Conservation (phyloP, 2,329 filamentous ascomycete genomes). For the Setomelanomma holmii region DNA sequence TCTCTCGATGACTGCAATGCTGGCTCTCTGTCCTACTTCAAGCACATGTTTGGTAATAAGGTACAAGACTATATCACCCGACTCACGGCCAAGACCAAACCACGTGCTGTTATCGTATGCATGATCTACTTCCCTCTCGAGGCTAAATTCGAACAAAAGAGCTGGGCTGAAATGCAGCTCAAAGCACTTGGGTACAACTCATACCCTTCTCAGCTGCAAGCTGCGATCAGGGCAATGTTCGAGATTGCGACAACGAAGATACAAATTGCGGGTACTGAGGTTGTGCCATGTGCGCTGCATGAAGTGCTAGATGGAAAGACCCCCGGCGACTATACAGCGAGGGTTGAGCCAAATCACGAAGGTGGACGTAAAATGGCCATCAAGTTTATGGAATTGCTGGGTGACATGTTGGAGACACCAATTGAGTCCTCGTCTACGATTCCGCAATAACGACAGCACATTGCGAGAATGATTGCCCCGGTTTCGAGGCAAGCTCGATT, state of each 20-base stretch:
- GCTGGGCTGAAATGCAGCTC: conserved; percentile 45
- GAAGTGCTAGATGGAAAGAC: conserved; percentile 43
- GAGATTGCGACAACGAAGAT: conserved; percentile 37
- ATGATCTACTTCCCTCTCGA: conserved; percentile 51
- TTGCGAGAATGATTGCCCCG: background rate
- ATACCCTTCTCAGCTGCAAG: conserved; percentile 39
- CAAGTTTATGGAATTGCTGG: conserved; percentile 30
- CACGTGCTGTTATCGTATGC: conserved; percentile 43
- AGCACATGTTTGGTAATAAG: conserved; percentile 37
- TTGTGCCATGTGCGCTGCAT: conserved; percentile 42
- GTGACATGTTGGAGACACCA: background rate
- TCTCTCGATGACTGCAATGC: conserved; percentile 34
- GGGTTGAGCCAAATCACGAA: conserved; percentile 44
- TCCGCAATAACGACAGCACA: background rate
- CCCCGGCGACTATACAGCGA: conserved; percentile 38
- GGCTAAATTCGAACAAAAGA: conserved; percentile 28
- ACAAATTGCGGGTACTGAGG: conserved; percentile 33
- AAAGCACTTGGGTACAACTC: conserved; percentile 40
- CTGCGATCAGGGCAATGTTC: conserved; percentile 43
- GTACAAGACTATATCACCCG: conserved; percentile 35
- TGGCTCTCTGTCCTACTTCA: conserved; percentile 40
- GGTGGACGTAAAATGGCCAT: conserved; percentile 46
- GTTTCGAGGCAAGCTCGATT: too few species aligned
- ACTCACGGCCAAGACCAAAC: conserved; percentile 37
- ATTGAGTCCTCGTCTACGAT: background rate